These are phyloP conservation scores for Tubosaeta brunneosetosa DNA, from an alignment of 768 basidiomycete genomes.

Conservation along the genomic window DNA sequence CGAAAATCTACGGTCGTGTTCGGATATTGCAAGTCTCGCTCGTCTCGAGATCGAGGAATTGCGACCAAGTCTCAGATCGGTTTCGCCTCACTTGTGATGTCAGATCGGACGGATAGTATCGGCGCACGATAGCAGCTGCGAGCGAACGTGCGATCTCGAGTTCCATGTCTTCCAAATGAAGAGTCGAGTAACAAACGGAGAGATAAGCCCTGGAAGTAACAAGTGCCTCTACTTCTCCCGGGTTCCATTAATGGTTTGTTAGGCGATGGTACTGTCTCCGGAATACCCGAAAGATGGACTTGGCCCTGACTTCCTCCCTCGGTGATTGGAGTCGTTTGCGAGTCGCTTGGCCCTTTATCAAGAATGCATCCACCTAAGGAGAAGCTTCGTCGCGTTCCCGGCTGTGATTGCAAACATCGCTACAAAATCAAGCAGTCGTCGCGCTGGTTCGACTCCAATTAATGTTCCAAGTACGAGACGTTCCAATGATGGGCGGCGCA, in stretches of 20 bases:
- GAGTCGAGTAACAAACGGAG: conserved; percentile 24
- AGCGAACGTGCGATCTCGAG: conserved; percentile 55
- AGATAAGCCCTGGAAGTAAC: conserved; percentile 20
- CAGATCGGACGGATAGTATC: conserved; percentile 26
- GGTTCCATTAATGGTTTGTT: conserved; percentile 37
- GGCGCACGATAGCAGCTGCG: conserved; percentile 46
- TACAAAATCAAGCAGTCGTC: conserved; percentile 56
- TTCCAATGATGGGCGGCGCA: conserved; percentile 8
- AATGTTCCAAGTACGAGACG: conserved; percentile 42
- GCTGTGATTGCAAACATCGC: conserved; percentile 38
- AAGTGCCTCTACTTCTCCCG: conserved; percentile 43
- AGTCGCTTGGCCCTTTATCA: conserved; percentile 34
- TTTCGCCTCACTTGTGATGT: conserved; percentile 1
- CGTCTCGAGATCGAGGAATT: conserved; percentile 51
- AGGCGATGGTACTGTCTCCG: conserved; percentile 28
- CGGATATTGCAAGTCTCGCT: conserved; percentile 49
- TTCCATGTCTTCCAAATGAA: conserved; percentile 46
- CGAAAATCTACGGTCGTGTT: conserved; percentile 46
- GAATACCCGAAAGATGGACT: conserved; percentile 13
- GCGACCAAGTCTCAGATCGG: conserved; percentile 36
- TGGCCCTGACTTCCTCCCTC: conserved; percentile 19
- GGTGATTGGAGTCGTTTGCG: conserved; percentile 26
- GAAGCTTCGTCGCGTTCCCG: conserved; percentile 40
- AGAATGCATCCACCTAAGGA: conserved; percentile 28
- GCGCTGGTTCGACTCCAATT: conserved; percentile 30